phyloP scores from a whole-genome alignment of 768 basidiomycete genomes.

The Rhodotorula sphaerocarpa region DNA sequence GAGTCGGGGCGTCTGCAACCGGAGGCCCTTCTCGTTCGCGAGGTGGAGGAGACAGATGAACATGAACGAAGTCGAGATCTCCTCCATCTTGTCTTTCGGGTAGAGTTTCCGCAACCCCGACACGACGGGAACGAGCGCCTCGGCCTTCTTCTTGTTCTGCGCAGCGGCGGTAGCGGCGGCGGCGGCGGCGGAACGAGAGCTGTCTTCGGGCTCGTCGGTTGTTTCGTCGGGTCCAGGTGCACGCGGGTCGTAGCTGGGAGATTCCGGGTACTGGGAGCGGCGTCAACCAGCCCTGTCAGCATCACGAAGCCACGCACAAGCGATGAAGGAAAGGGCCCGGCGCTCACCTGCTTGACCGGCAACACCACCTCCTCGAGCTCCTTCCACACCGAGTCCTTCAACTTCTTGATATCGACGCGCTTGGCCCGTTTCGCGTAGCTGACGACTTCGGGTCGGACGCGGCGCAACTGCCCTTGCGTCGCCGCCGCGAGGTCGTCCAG shows the following conservation, averaged over 20 bases:
- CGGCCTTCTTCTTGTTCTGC: conserved; percentile 10
- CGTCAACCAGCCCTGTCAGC: not conserved
- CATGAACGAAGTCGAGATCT: conserved; percentile 98
- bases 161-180: not conserved
- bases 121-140: conserved; percentile 53
- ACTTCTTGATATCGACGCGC: conserved; percentile 85
- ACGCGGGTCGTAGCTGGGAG: conserved; percentile 11
- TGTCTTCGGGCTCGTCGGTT: not conserved
- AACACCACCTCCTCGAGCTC: conserved; percentile 56
- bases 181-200: not conserved
- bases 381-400: conserved; percentile 98
- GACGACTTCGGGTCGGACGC: conserved; percentile 76
- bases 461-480: conserved; percentile 61
- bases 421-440: conserved; percentile 94
- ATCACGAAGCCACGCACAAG: not conserved
- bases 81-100: conserved; percentile 87
- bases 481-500: conserved; percentile 67
- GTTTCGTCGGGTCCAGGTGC: not conserved
- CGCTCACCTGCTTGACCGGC: conserved; percentile 27
- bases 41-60: conserved; percentile 95
- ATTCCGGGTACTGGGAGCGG: conserved; percentile 11
- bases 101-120: conserved; percentile 70
- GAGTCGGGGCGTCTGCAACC: conserved; percentile 47
- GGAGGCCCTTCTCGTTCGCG: conserved; percentile 91
- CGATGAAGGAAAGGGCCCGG: not conserved